Percentiles rank a stretch among this genome's conserved stretches.
These are phyloP conservation scores for Gomphus sp. DNA, from an alignment of 1,284 basidiomycete species.

Conservation along the genomic window DNA sequence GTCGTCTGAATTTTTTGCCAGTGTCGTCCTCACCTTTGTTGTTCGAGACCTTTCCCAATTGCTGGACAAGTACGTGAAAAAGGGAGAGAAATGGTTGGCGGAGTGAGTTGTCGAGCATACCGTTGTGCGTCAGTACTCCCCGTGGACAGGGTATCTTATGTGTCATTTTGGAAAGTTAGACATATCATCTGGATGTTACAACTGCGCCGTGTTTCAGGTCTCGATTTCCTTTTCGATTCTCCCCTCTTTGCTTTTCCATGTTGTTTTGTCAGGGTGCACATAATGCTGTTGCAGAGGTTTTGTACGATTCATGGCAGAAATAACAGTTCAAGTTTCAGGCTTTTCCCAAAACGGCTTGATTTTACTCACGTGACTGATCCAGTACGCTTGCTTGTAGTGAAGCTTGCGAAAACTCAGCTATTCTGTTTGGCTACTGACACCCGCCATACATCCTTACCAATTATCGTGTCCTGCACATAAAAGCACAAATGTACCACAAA, in stretches of 20 bases:
- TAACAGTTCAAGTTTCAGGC: background rate
- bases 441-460: no score
- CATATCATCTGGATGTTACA: slow-evolving; percentile 4
- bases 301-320: slow-evolving; percentile 1
- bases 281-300: slow-evolving; percentile 3
- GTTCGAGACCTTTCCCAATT: slow-evolving; percentile 77
- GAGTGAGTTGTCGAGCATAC: slow-evolving; percentile 34
- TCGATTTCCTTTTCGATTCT: background rate
- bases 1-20: slow-evolving; percentile 85
- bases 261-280: slow-evolving; percentile 6
- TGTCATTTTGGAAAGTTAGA: slow-evolving; percentile 6
- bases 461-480: no score
- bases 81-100: slow-evolving; percentile 80
- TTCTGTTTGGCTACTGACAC: no score
- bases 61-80: slow-evolving; percentile 88
- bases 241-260: background rate
- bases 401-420: no score
- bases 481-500: no score
- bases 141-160: slow-evolving; percentile 5
- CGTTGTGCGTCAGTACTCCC: background rate
- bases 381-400: background rate
- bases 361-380: background rate
- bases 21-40: slow-evolving; percentile 86
- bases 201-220: background rate
- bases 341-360: background rate